phyloP scores from a whole-genome alignment of 2,329 filamentous ascomycete genomes.

The Xylaria sp. region DNA sequence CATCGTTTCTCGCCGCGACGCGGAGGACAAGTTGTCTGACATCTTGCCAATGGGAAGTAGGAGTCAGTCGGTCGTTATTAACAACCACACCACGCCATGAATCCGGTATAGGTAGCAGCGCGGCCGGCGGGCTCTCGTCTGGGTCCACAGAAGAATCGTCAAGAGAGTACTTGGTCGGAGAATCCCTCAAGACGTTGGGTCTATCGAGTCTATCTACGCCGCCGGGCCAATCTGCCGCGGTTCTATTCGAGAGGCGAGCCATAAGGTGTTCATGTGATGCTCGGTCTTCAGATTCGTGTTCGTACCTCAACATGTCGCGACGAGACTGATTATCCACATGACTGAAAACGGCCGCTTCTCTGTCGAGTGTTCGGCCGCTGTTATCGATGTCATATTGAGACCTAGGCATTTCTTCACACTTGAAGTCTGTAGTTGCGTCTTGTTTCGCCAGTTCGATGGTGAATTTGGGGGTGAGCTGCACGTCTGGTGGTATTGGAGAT shows the following conservation, averaged over 20 bases:
- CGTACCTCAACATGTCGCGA: conserved; percentile 40
- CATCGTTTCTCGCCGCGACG: conserved; percentile 47
- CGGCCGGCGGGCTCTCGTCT: conserved; percentile 43
- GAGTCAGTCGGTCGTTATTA: conserved; percentile 79
- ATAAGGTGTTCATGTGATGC: conserved; percentile 30
- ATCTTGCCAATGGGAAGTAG: conserved; percentile 87
- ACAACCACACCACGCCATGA: conserved; percentile 68
- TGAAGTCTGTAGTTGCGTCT: conserved; percentile 39
- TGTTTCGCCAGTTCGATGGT: conserved; percentile 63
- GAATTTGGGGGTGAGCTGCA: conserved; percentile 81
- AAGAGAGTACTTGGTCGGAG: conserved; percentile 51
- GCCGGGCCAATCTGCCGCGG: conserved; percentile 34
- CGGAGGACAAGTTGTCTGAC: conserved; percentile 81
- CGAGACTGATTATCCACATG: conserved; percentile 41
- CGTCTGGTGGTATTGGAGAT: conserved; percentile 77
- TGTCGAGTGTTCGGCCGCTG: conserved; percentile 38
- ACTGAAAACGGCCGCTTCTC: conserved; percentile 47
- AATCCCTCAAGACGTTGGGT: conserved; percentile 53
- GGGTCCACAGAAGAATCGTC: conserved; percentile 32
- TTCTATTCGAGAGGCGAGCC: conserved; percentile 44
- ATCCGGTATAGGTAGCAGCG: conserved; percentile 66
- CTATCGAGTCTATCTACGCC: conserved; percentile 50
- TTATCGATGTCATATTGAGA: conserved; percentile 20
- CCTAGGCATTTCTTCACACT: conserved; percentile 35
- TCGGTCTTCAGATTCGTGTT: conserved; percentile 41